Evolutionary conservation across 768 basidiomycete species (phyloP).

Genomic region (Hortiboletus campestris): DNA sequence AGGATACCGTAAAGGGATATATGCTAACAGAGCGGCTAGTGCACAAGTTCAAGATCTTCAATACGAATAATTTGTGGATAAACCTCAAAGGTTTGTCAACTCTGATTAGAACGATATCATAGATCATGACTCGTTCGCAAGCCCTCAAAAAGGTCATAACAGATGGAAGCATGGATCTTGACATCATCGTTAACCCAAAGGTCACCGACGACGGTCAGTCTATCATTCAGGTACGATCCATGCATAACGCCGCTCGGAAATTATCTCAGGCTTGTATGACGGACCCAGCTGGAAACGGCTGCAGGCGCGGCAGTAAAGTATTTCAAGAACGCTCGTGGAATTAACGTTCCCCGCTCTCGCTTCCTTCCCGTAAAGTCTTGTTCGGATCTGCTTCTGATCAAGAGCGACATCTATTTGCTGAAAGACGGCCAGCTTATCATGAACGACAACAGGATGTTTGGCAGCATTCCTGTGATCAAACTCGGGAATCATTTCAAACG

Average conservation of each 20-base stretch:
- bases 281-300: constrained; percentile 73
- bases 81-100: constrained; percentile 61
- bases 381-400: constrained; percentile 86
- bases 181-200: constrained; percentile 95
- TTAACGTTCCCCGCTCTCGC: constrained; percentile 92
- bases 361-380: constrained; percentile 92
- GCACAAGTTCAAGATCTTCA: constrained; percentile 93
- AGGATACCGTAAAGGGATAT: background rate
- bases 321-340: constrained; percentile 87
- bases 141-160: constrained; percentile 92
- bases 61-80: constrained; percentile 83
- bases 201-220: constrained; percentile 81
- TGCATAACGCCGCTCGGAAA: constrained; percentile 1
- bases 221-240: constrained; percentile 64
- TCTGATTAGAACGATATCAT: background rate
- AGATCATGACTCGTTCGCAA: constrained; percentile 23
- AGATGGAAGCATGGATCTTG: constrained; percentile 80
- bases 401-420: constrained; percentile 89
- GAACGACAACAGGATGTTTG: constrained; percentile 80
- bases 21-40: constrained; percentile 36
- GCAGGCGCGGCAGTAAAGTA: constrained; percentile 94
- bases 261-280: background rate
- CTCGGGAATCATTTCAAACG: constrained; percentile 97
- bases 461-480: constrained; percentile 92
- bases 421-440: constrained; percentile 86